Conservation (phyloP, 2,329 filamentous ascomycete species). For the Ophiostoma sp. region DNA sequence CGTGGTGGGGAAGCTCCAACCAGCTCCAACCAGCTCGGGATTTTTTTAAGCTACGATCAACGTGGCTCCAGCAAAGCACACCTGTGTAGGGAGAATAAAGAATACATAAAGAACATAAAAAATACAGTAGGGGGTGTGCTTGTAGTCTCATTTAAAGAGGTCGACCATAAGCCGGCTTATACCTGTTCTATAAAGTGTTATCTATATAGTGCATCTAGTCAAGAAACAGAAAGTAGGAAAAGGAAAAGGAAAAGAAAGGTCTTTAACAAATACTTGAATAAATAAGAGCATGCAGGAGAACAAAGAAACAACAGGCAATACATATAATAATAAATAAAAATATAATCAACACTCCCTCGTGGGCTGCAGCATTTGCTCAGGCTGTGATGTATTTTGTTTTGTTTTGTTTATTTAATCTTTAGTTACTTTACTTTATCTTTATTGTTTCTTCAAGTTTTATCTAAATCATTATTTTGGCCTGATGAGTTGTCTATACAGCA, state of each 20-base stretch:
- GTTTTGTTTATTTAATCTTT: not conserved
- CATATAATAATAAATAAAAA: not conserved
- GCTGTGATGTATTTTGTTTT: not conserved
- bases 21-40: not conserved
- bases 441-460: not conserved
- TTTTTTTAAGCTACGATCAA: not conserved
- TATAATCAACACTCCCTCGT: not conserved
- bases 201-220: too few species aligned
- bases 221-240: not conserved
- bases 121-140: too few species aligned
- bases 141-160: too few species aligned
- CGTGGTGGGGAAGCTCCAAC: not conserved
- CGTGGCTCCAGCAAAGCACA: slow-evolving; percentile 2
- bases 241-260: not conserved
- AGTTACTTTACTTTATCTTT: not conserved
- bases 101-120: too few species aligned
- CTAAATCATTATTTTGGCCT: not conserved
- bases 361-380: not conserved
- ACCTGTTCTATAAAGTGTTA: too few species aligned
- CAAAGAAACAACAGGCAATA: not conserved
- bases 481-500: slow-evolving; percentile 13
- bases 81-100: too few species aligned
- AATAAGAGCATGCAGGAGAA: not conserved
- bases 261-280: not conserved
- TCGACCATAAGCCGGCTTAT: too few species aligned